Conservation (phyloP, 2,329 filamentous ascomycete genomes). For the Diaporthe helianthi region DNA sequence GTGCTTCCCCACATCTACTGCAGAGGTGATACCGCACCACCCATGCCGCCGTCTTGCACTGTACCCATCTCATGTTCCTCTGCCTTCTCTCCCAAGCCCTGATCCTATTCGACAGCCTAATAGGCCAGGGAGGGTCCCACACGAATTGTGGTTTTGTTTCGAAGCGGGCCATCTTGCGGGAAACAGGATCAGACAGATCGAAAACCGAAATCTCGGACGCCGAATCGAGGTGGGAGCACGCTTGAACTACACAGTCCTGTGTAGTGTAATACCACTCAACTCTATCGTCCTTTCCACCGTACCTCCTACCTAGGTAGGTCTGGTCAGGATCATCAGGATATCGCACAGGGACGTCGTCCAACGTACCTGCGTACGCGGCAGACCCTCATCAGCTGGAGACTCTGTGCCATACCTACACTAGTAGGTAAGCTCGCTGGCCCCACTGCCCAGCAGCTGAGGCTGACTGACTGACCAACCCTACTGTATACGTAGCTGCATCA, state of each 20-base stretch:
- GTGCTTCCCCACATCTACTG: constrained; percentile 13
- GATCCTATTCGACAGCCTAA: constrained; percentile 17
- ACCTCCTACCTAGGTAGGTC: too few relatives aligned
- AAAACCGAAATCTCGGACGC: background rate
- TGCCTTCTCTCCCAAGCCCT: constrained; percentile 4
- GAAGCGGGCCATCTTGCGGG: constrained; percentile 17
- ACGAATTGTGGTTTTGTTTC: constrained; percentile 12
- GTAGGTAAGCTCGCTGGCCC: background rate
- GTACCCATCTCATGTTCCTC: constrained; percentile 27
- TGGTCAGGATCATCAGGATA: background rate
- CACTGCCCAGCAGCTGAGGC: background rate
- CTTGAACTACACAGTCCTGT: too few relatives aligned
- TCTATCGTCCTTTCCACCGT: background rate
- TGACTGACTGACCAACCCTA: too few relatives aligned
- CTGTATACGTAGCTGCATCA: too few relatives aligned
- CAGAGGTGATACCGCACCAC: constrained; percentile 14
- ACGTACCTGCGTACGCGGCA: background rate
- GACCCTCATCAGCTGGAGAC: background rate
- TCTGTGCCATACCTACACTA: too few relatives aligned
- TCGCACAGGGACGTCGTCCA: background rate
- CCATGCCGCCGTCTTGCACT: constrained; percentile 20
- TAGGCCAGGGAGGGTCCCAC: constrained; percentile 6
- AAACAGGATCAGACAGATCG: constrained; percentile 1
- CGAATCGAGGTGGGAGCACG: background rate
- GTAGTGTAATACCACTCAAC: too few relatives aligned